Evolutionary conservation across 2,329 filamentous ascomycete genomes (phyloP), one percentile per base, ranked within the genome.

Genomic region (Ascochyta viciae-villosae): DNA sequence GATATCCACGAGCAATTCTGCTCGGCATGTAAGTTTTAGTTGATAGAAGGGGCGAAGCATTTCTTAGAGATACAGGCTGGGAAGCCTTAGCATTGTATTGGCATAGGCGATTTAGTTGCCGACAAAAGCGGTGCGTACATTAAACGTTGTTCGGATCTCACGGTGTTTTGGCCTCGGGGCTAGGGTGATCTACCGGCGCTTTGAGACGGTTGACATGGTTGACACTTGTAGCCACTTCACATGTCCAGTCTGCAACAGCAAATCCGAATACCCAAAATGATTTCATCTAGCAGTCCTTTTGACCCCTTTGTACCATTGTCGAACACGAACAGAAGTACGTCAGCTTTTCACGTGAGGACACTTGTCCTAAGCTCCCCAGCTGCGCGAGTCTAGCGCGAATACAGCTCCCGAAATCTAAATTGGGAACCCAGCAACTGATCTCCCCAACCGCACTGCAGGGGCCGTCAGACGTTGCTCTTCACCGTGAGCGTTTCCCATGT

Each of bases 1-100:
- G 57, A 67, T 67, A 70, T 71, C 63, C 58, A 55, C 38, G 62
- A 58, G 61, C 54, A 39, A 47, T 40, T 44, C 40, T 57, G 62
- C 56, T 62, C 60, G 50, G 54, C 57, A 60, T 62, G 63, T 61
- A 52, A 55, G 48, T 60, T 68, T 62, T 61, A 54, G 55, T 55
- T 60, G 56, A 65, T 72, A 70, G 70, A 73, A 52, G 62, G 67
- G 50, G 65, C 54, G 65, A 52, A 68, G 62, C 65, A 66, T 62
- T 62, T 60, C 44, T 64, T 63, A 56, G 62, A 60, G 50, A 34
- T 50, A 35, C 43, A 57, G 37, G 55, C 52, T 45, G 33, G n/a
- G 33, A 29, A 37, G 51, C 57, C 41, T 48, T 34, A 45, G 58
- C 53, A 59, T 57, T 61, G 61, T 64, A 60, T 60, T 52, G 49